Base-by-base conservation (phyloP, 805 yeast genomes). In the Saccharomyces jurei region DNA sequence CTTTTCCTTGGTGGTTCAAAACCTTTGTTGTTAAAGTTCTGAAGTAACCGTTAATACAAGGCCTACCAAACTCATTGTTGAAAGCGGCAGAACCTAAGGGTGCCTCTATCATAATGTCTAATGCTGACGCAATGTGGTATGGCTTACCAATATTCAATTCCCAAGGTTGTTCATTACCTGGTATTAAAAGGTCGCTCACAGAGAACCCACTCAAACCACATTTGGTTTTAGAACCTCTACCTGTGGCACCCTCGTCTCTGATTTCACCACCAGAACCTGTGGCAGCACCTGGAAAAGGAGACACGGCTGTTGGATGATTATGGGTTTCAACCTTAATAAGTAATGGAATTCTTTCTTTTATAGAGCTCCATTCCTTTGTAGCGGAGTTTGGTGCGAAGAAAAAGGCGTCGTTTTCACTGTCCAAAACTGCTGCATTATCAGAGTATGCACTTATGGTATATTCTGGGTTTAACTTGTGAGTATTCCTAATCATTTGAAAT, bases 181-280 rank as follows among this genome's bases (percentile, higher is more conserved):
- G 99, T 63, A 94, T 91, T 59, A 81, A 77, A 70, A 94, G 79
- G 72, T 94, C 98, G 44, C 96, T 85, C 25, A 90, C 97, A 10
- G 95, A 81, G 72, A 84, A 94, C 8, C 99, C 99, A 46, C 96
- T 78, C 58, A 94, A 77, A 53, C 99, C 99, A 67, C 97, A 96
- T 74, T 94, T 92, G 48, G 98, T 82, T 72, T 89, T 89, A 27
- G 98, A 92, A 49, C 99, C 99, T 71, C 97, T 83, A 59, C 99
- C 99, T 27, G 94, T 96, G 30, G 99, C 99, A 75, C 97, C 99
- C 76, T 94, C 99, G 73, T 94, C 99, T 79, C 99, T 88, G 66
- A 94, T 94, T 74, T 94, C 99, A 77, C 99, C 99, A 71, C 99
- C 99, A 10, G 98, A 91, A 59, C 99, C 99, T 13, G 99, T 94